These are phyloP conservation scores for Rhododendron henanense DNA, from an alignment of 148 eudicot species.

Conservation along the genomic window DNA sequence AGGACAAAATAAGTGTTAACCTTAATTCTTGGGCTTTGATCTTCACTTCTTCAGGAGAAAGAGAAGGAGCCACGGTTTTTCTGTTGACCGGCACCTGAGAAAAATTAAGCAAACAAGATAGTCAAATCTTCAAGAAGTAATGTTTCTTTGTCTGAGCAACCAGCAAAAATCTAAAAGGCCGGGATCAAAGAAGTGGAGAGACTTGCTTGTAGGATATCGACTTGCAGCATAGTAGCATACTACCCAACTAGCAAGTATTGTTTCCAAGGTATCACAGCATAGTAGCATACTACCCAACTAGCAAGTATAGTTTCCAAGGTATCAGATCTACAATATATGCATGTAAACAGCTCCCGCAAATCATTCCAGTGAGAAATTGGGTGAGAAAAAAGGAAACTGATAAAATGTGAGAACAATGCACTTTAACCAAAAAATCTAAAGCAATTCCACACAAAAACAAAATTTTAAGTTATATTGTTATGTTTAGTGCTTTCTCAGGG, in stretches of 20 bases:
- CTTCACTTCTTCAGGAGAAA: slow-evolving; percentile 87
- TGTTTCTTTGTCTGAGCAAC: background rate
- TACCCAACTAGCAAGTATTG: background rate
- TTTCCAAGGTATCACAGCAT: background rate
- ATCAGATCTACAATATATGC: background rate
- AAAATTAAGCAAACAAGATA: slow-evolving; percentile 6
- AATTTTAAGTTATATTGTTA: no score
- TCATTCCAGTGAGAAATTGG: background rate
- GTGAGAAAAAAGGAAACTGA: background rate
- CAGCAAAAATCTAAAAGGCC: background rate
- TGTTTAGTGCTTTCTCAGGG: no score
- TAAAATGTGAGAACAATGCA: background rate
- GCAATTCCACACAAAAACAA: background rate
- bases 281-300: background rate
- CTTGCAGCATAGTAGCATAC: background rate
- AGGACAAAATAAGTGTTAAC: slow-evolving; percentile 22
- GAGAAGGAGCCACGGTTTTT: slow-evolving; percentile 54
- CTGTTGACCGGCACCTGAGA: slow-evolving; percentile 61
- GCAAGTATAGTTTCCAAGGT: background rate
- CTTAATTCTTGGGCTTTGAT: slow-evolving; percentile 76
- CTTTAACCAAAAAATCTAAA: background rate
- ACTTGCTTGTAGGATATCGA: background rate
- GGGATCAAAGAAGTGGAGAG: background rate
- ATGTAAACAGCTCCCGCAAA: background rate
- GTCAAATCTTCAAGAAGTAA: background rate